phyloP scores from a whole-genome alignment of 2,329 filamentous ascomycete genomes.

The Pseudogymnoascus sp. region DNA sequence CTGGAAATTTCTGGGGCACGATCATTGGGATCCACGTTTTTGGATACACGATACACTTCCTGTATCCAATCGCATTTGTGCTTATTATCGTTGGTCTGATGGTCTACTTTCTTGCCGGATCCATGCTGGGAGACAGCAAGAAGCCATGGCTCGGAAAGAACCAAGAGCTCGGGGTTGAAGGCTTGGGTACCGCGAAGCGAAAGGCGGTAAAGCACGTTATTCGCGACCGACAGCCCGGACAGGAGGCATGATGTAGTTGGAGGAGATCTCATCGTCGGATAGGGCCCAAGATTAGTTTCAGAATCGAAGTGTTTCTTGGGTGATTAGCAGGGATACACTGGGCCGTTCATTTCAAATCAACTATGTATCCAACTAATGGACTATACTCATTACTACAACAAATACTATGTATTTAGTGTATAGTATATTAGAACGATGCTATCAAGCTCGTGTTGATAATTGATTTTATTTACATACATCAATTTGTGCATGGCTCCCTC shows the following conservation, averaged over 20 bases:
- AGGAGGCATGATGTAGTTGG: slow-evolving; percentile 4
- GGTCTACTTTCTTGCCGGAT: slow-evolving; percentile 79
- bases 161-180: slow-evolving; percentile 73
- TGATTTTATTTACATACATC: background rate
- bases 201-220: slow-evolving; percentile 49
- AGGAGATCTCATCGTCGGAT: background rate
- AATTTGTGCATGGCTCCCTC: background rate
- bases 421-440: background rate
- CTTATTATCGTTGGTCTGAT: slow-evolving; percentile 80
- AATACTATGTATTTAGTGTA: background rate
- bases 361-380: background rate
- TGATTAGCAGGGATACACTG: background rate
- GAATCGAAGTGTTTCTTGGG: background rate
- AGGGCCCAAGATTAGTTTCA: background rate
- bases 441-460: background rate
- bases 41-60: slow-evolving; percentile 67
- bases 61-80: slow-evolving; percentile 94
- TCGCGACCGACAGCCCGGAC: background rate
- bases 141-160: slow-evolving; percentile 92
- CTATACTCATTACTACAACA: background rate
- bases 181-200: slow-evolving; percentile 77
- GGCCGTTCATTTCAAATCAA: background rate
- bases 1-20: slow-evolving; percentile 94
- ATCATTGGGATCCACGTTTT: slow-evolving; percentile 88
- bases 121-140: slow-evolving; percentile 73